These are phyloP conservation scores for Boletus subcaerulescens DNA, from an alignment of 768 basidiomycete species.

Conservation along the genomic window DNA sequence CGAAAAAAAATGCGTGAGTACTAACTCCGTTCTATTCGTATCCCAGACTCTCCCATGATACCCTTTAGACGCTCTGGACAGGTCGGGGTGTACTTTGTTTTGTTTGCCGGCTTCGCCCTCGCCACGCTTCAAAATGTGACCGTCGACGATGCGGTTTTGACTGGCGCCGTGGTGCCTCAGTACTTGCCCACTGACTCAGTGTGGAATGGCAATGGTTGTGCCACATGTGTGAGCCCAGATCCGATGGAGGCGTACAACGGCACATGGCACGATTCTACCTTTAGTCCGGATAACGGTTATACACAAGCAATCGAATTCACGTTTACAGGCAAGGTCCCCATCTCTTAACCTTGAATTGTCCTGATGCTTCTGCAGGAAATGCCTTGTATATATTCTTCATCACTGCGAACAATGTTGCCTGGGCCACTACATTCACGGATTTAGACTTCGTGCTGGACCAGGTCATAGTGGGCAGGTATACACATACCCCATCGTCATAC, in stretches of 20 bases:
- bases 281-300: background rate
- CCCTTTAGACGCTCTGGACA: background rate
- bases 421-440: background rate
- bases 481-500: background rate
- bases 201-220: constrained; percentile 15
- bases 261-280: constrained; percentile 20
- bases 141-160: constrained; percentile 12
- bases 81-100: background rate
- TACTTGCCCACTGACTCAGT: constrained; percentile 3
- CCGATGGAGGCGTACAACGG: constrained; percentile 1
- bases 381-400: constrained; percentile 21
- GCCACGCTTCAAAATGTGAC: constrained; percentile 13
- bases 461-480: background rate
- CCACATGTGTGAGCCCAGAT: background rate
- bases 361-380: constrained; percentile 7
- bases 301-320: constrained; percentile 2
- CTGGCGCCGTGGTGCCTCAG: constrained; percentile 1
- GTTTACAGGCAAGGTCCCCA: constrained; percentile 6
- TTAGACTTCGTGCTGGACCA: constrained; percentile 12
- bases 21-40: too few species aligned
- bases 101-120: background rate
- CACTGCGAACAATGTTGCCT: constrained; percentile 1
- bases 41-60: constrained; percentile 3
- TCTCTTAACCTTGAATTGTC: background rate
- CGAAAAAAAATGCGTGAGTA: too few species aligned